phyloP scores from a whole-genome alignment of 78 protist species.

The Dictyostelium firmibasis region DNA sequence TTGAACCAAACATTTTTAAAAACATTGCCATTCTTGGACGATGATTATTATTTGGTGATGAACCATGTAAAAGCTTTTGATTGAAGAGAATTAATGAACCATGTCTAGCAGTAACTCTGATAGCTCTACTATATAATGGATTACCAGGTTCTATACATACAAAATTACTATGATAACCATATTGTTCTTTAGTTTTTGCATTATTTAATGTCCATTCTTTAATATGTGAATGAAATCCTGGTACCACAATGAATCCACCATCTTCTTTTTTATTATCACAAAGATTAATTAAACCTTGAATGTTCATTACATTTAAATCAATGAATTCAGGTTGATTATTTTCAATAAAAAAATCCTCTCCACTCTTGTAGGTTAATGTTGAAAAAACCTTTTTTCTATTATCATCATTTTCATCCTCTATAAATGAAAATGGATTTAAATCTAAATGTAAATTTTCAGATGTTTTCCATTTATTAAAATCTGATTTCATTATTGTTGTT shows the following conservation, averaged over 20 bases:
- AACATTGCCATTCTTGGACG: constrained; percentile 42
- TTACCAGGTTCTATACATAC: not conserved
- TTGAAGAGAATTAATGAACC: constrained; percentile 39
- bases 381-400: not conserved
- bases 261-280: constrained; percentile 57
- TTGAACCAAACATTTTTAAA: constrained; percentile 36
- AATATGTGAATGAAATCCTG: constrained; percentile 64
- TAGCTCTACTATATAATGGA: constrained; percentile 22
- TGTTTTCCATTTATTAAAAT: constrained; percentile 20
- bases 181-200: not conserved
- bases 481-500: not conserved
- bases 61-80: constrained; percentile 42
- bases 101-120: constrained; percentile 59
- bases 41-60: constrained; percentile 6
- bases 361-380: constrained; percentile 12
- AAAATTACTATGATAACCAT: not conserved
- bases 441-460: constrained; percentile 43
- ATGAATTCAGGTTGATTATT: constrained; percentile 49
- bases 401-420: constrained; percentile 18
- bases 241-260: constrained; percentile 78
- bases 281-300: constrained; percentile 60
- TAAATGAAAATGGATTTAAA: constrained; percentile 53
- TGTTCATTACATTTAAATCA: constrained; percentile 24
- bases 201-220: constrained; percentile 59
- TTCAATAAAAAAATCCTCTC: constrained; percentile 26